Percentiles rank a stretch among this genome's conserved stretches.
Conservation (phyloP, 345 rosid genomes). For the Salix caprea region DNA sequence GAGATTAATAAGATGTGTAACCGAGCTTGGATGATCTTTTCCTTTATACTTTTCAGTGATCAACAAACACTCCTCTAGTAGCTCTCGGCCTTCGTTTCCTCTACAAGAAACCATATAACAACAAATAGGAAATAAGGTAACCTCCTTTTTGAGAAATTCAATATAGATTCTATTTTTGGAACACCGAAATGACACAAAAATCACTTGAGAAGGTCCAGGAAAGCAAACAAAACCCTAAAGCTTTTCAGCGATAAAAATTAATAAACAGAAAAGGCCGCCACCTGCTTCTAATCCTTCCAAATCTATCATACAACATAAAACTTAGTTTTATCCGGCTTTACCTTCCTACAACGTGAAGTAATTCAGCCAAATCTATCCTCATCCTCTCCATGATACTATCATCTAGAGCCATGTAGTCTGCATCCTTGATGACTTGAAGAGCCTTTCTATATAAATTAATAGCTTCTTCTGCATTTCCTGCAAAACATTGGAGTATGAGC, state of each 20-base stretch:
- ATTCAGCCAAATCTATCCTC: constrained; percentile 84
- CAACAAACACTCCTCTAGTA: constrained; percentile 77
- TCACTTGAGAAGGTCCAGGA: too few species aligned
- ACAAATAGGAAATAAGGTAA: neutral
- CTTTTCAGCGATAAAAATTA: too few species aligned
- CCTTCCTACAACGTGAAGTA: constrained; percentile 86
- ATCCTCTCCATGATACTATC: constrained; percentile 61
- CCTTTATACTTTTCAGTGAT: constrained; percentile 63
- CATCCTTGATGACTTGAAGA: constrained; percentile 54
- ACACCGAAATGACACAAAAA: neutral
- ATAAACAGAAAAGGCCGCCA: too few species aligned
- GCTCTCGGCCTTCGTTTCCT: constrained; percentile 75
- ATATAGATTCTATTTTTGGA: neutral
- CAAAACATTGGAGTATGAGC: constrained; percentile 9
- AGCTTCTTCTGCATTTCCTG: constrained; percentile 75
- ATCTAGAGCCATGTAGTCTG: constrained; percentile 55
- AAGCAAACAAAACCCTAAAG: too few species aligned
- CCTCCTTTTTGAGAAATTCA: too few species aligned
- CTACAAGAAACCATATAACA: constrained; percentile 30
- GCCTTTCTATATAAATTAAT: constrained; percentile 60
- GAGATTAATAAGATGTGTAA: constrained; percentile 68
- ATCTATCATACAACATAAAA: too few species aligned
- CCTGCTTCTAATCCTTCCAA: too few species aligned
- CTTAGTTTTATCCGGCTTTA: constrained; percentile 12
- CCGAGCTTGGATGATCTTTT: constrained; percentile 61